A percentile compares a stretch with the other conserved stretches of the same genome.
phyloP scores from a whole-genome alignment of 768 basidiomycete genomes.

The Candolleomyces efflorescens region DNA sequence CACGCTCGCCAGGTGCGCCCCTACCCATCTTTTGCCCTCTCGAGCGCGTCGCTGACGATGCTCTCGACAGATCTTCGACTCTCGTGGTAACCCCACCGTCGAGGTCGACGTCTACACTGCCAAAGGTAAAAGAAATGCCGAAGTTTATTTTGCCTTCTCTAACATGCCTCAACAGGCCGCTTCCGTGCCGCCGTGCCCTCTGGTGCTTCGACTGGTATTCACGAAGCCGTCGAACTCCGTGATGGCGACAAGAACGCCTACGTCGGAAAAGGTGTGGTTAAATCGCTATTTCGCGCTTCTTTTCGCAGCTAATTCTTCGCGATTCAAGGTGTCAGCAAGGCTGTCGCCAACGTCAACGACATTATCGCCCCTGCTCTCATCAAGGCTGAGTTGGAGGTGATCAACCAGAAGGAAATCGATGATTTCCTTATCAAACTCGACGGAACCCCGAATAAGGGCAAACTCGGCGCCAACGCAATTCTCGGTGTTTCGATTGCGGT shows the following conservation, averaged over 20 bases:
- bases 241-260: slow-evolving; percentile 92
- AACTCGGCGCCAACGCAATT: slow-evolving; percentile 98
- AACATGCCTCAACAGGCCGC: slow-evolving; percentile 50
- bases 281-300: neutral
- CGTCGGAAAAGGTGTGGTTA: slow-evolving; percentile 83
- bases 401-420: slow-evolving; percentile 92
- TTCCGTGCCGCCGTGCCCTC: slow-evolving; percentile 96
- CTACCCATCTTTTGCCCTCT: slow-evolving; percentile 7
- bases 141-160: neutral
- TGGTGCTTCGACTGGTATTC: slow-evolving; percentile 96
- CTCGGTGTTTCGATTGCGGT: slow-evolving; percentile 98
- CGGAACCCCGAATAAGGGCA: slow-evolving; percentile 97
- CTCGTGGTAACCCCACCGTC: slow-evolving; percentile 96
- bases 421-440: slow-evolving; percentile 98
- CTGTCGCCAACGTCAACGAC: slow-evolving; percentile 91
- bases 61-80: slow-evolving; percentile 87
- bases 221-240: slow-evolving; percentile 98
- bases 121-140: slow-evolving; percentile 54
- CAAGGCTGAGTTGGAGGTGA: slow-evolving; percentile 78
- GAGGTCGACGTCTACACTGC: slow-evolving; percentile 87
- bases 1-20: slow-evolving; percentile 81
- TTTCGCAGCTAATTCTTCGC: slow-evolving; percentile 7
- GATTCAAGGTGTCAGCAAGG: slow-evolving; percentile 80
- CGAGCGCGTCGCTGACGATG: slow-evolving; percentile 8
- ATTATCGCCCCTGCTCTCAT: slow-evolving; percentile 87